phyloP scores from a whole-genome alignment of 352 stramenopile genomes.

The Pythium angustatum region DNA sequence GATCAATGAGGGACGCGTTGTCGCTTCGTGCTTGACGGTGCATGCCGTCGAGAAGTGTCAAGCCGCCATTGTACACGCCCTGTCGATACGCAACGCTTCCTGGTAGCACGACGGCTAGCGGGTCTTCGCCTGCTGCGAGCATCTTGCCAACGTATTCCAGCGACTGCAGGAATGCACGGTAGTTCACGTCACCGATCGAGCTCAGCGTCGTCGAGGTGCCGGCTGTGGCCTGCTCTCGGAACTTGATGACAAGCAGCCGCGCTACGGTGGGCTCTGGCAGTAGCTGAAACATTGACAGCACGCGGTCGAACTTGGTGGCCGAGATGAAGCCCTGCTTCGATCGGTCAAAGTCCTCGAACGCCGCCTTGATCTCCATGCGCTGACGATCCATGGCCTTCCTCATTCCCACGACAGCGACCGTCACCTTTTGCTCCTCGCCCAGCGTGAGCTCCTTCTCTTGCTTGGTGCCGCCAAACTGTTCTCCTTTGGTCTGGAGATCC shows the following conservation, averaged over 20 bases:
- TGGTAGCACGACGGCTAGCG: constrained; percentile 39
- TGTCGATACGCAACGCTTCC: constrained; percentile 66
- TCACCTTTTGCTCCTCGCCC: constrained; percentile 56
- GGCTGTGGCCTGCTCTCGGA: constrained; percentile 58
- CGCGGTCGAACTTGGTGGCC: constrained; percentile 76
- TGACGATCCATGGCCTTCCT: constrained; percentile 62
- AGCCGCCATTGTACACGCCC: constrained; percentile 46
- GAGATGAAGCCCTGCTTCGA: constrained; percentile 81
- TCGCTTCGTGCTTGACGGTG: constrained; percentile 40
- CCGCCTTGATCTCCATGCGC: constrained; percentile 74
- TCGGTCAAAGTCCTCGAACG: constrained; percentile 84
- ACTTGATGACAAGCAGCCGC: constrained; percentile 72
- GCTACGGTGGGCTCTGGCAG: constrained; percentile 46
- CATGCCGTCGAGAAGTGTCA: constrained; percentile 28
- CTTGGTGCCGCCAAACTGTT: constrained; percentile 61
- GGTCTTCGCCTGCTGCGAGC: constrained; percentile 21
- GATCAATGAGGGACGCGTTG: constrained; percentile 29
- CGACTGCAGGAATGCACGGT: constrained; percentile 74
- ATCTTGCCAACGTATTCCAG: constrained; percentile 47
- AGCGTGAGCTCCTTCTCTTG: constrained; percentile 50
- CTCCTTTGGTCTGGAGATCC: constrained; percentile 43
- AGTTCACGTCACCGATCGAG: constrained; percentile 83
- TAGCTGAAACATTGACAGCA: constrained; percentile 77
- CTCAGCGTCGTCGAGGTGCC: constrained; percentile 49
- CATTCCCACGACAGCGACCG: constrained; percentile 46